Evolutionary conservation across 192 early-diverging fungal genomes (phyloP), one percentile per base, ranked within the genome.

Genomic region (Diversispora eburnea): DNA sequence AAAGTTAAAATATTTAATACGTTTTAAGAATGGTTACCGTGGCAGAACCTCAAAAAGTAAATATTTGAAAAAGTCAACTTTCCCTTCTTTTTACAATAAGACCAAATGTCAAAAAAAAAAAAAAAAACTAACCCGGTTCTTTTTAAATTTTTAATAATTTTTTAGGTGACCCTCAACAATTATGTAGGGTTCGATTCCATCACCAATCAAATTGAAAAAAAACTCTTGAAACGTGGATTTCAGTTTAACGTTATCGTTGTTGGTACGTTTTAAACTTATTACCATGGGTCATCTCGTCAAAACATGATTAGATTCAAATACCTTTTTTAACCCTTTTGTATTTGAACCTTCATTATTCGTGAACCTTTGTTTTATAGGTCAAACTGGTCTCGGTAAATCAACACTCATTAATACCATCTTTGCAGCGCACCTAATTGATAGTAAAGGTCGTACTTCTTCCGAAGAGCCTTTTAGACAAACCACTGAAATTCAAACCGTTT

Each of bases 151-250:
- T 61, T 70, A 33, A 66, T 55, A 59, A 57, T 8, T 3, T 33
- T 41, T 73, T 81, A 90, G 88, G 81, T 83, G 79, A 76, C 79
- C 70, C 84, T 92, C 62, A 92, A 95, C 80, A 87, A 89, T 77
- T 98, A 99, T 83, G 97, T 99, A 78, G 97, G 97, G 60, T 99
- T 98, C 82, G 96, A 98, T 84, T 91, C 91, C 73, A 94, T 99
- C 85, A 94, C 95, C 68, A 84, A 87, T 75, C 97, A 99, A 89
- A 97, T 98, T 81, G 94, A 98, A 80, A 93, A 92, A 85, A 99
- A 98, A 87, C 87, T 97, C 76, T 78, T 98, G 42, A 96, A 98
- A 88, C 91, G 95, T 58, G 95, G 95, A 49, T 99, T 99, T 86
- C 91, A 93, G 75, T 95, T 99, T 81, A 99, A 98, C 84, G 80